Evolutionary conservation across 345 rosid genomes (phyloP), one percentile per base, ranked within the genome.

Genomic region (Salix arbutifolia): DNA sequence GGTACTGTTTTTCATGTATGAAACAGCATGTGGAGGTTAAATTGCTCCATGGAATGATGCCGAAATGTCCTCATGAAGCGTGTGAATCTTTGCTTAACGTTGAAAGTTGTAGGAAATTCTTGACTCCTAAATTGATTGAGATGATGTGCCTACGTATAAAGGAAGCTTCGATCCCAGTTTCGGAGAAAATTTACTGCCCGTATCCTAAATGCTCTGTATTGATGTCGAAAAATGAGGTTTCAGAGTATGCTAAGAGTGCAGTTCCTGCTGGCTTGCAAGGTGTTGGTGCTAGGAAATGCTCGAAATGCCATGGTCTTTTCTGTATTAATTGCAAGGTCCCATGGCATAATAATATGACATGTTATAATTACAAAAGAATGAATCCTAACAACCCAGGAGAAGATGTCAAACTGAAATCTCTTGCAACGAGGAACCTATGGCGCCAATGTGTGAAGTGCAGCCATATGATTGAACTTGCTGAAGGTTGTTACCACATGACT

Each of bases 1-100:
- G 94, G 21, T 94, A 84, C 71, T 94, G 97, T 83, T 84, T 87
- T 76, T 82, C 95, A 69, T 94, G 98, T 76, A 91, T 92, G 94
- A 94, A 85, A 77, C 90, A 87, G 82, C 98, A 92, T 48, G 89
- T 91, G 7, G 94, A 91, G 83, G 90, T 85, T 76, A 90, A 89
- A 75, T 77, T 94, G 80, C 93, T 89, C 60, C 84, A 84, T 76
- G 97, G 89, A 38, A 72, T 83, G 79, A 77, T 83, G 68, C 90
- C 97, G 38, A 88, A 53, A 31, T 92, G 97, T 77, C 98, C 95
- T 16, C 89, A 90, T 14, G 91, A 85, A 18, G 89, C 83, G n/a
- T 94, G 98, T 74, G 80, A 85, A 66, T 85, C 89, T 53, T 87
- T 85, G 81, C 84, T 94, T 7, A 80, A 58, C 74, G 76, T 92